A percentile compares a stretch with the other conserved stretches of the same genome.
These are phyloP conservation scores for Atkinsonella hypoxylon DNA, from an alignment of 2,329 filamentous ascomycete genomes.

Conservation along the genomic window DNA sequence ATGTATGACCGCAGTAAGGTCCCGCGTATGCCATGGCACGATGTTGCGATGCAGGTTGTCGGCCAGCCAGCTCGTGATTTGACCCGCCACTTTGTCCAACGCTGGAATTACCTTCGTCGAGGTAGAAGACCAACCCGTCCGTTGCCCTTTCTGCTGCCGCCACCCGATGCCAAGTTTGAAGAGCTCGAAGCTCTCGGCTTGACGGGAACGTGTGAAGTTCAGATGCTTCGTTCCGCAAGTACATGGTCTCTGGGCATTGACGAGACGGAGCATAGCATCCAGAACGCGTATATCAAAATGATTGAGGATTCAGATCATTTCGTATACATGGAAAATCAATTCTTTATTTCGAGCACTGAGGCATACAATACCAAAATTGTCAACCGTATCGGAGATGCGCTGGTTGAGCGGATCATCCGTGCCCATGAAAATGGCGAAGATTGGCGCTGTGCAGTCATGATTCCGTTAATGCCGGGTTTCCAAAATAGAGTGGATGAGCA, in stretches of 20 bases:
- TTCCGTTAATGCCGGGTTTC: slow-evolving; percentile 96
- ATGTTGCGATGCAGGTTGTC: slow-evolving; percentile 95
- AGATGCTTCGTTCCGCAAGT: slow-evolving; percentile 82
- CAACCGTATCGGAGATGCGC: slow-evolving; percentile 87
- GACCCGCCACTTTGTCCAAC: slow-evolving; percentile 90
- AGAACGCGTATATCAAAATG: slow-evolving; percentile 87
- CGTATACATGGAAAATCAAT: slow-evolving; percentile 98
- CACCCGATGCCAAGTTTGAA: slow-evolving; percentile 77
- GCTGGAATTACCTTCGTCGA: slow-evolving; percentile 94
- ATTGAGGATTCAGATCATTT: slow-evolving; percentile 95
- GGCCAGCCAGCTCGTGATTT: slow-evolving; percentile 90
- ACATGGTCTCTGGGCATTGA: slow-evolving; percentile 89
- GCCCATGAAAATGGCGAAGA: slow-evolving; percentile 75
- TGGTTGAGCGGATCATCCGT: slow-evolving; percentile 82
- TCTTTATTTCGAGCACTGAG: slow-evolving; percentile 89
- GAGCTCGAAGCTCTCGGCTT: slow-evolving; percentile 83
- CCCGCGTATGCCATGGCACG: slow-evolving; percentile 96
- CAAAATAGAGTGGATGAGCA: slow-evolving; percentile 92
- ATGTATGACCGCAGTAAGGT: slow-evolving; percentile 91
- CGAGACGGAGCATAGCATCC: slow-evolving; percentile 84
- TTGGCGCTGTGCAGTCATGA: slow-evolving; percentile 82
- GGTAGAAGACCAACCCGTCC: slow-evolving; percentile 88
- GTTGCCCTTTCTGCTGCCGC: slow-evolving; percentile 83
- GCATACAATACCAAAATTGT: slow-evolving; percentile 78
- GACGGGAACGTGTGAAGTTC: slow-evolving; percentile 89